A percentile compares a stretch with the other conserved stretches of the same genome.
These are phyloP conservation scores for Marasmius fiardii DNA, from an alignment of 1,284 basidiomycete genomes.

Conservation along the genomic window DNA sequence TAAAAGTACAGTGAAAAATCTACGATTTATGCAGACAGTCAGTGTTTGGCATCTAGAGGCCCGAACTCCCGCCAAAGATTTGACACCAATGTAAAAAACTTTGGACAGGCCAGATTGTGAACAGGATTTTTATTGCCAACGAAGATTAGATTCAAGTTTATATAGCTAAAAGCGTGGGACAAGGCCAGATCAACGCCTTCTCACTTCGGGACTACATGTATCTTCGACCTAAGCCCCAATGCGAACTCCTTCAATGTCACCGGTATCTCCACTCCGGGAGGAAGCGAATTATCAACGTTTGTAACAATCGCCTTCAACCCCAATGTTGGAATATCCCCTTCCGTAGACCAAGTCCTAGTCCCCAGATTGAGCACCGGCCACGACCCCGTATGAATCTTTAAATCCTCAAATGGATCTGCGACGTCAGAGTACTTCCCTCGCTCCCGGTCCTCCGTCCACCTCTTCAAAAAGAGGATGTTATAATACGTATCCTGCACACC, in stretches of 20 bases:
- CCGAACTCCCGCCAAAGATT: too few species aligned
- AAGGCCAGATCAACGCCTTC: too few species aligned
- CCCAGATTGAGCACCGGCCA: background rate
- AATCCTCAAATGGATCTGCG: background rate
- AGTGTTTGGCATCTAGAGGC: too few species aligned
- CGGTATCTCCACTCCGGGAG: background rate
- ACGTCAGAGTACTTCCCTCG: background rate
- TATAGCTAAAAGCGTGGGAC: too few species aligned
- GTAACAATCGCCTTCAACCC: background rate
- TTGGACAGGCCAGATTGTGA: too few species aligned
- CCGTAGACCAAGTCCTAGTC: background rate
- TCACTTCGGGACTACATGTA: background rate
- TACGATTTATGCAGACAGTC: too few species aligned
- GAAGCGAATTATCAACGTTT: background rate
- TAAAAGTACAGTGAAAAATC: too few species aligned
- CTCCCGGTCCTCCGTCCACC: conserved; percentile 21
- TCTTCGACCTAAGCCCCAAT: background rate
- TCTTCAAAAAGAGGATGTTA: conserved; percentile 27
- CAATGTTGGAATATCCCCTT: background rate
- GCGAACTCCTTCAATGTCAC: background rate
- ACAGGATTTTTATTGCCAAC: too few species aligned
- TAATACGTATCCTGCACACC: conserved; percentile 27
- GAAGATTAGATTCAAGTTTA: too few species aligned
- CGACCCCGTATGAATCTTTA: background rate
- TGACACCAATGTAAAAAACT: too few species aligned